Evolutionary conservation across 2,329 filamentous ascomycete genomes (phyloP), one percentile per base, ranked within the genome.

Genomic region (Trichoderma asperellum): DNA sequence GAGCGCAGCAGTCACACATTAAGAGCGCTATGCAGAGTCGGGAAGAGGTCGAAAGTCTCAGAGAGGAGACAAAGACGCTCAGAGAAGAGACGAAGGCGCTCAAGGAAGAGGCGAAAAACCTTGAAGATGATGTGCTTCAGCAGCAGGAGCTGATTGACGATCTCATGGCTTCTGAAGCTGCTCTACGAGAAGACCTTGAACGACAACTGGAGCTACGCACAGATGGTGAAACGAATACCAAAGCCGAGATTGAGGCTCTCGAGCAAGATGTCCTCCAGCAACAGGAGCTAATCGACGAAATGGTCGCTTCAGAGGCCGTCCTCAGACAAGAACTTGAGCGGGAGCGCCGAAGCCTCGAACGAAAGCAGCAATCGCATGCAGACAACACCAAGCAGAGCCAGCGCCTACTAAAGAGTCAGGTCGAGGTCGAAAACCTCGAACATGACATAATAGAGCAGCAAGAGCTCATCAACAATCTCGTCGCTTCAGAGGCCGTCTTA

Each of bases 91-190:
- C 86, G 49, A 88, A 92, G 77, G 87, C 18, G 7, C 18, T 43
- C 40, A 43, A 8, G 7, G 40, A 43, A 43, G 87, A 91, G 74
- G 82, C 86, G 49, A 88, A 92, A 77, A 86, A 89, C 40, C 83
- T 96, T n/a, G 89, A 92, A 73, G 85, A 92, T 69, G 89, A 92
- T 75, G 84, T 96, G 34, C 84, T 86, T 6, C 88, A 92, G 75
- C 89, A 91, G 71, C 89, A 93, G 67, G 84, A 87, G 68, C 85
- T 88, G 16, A 87, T 94, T 59, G 86, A 87, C 53, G 79, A 83
- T 37, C 82, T 89, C 34, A 80, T 83, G 40, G 81, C 81, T n/a
- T 85, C 86, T 18, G 88, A 92, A 74, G 81, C 83, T 24, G 83
- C 87, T 10, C 83, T 92, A 2, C 8, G 16, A 49, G n/a, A 34